Base-by-base conservation (phyloP, 2,329 filamentous ascomycete genomes). In the Neophaeococcomyces mojaviensis region DNA sequence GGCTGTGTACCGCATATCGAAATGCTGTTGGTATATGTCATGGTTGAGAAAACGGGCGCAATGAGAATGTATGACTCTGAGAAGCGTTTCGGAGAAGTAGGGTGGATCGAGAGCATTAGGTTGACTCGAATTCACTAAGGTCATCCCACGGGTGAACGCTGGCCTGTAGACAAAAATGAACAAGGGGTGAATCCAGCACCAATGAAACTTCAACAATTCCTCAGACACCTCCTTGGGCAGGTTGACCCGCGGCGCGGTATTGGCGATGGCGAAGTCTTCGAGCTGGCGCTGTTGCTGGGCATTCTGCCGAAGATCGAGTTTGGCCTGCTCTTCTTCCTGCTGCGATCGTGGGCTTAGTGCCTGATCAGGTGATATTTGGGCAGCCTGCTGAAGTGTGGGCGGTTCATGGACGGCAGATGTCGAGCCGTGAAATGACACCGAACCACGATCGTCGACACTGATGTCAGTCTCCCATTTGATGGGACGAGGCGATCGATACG, bases 111-210 rank as follows among this genome's bases (percentile, higher is more conserved):
- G 47, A 9, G 46, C 49, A 9, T 41, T 49, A 20, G 48, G 48
- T 38, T 44, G 44, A 32, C 44, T 55, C 22, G 50, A 15, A 37
- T 53, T 46, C 18, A 53, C 46, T 45, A 53, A 48, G 32, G 50
- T 49, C 49, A 55, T 55, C 20, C 56, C 53, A 33, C 56, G 42
- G 16, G 52, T 58, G 44, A 61, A 61, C 3, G 59, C 58, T 5
- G 59, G 58, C 16, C 59, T 49, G 38, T 61, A 59, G 8, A 60
- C 56, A 42, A 60, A 58, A 19, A 58, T 43, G 42, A 61, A 61
- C 7, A 56, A 49, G 4, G 59, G 58, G 39, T 59, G 57, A 30
- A 57, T 44, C 59, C 59, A 61, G 37, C 56, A 57, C 56, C 58
- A 61, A 37, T 61, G 54, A 34, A 58, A 52, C 32, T 59, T 55